Conservation (phyloP, 2,329 filamentous ascomycete species). For the Cytospora leucostoma region DNA sequence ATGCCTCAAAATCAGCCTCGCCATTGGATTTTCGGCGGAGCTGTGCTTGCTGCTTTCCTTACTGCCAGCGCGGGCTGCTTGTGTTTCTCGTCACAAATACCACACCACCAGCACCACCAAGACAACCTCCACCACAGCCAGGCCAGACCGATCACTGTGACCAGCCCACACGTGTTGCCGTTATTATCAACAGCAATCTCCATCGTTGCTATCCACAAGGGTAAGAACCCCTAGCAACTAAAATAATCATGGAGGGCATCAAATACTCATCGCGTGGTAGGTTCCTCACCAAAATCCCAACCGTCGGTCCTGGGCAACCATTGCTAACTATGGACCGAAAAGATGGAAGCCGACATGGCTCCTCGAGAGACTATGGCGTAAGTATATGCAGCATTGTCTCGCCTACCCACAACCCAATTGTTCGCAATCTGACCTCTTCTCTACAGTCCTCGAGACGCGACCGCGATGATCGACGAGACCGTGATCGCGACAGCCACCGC, state of each 20-base stretch:
- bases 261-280: slow-evolving; percentile 77
- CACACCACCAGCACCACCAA: background rate
- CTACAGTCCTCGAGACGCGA: slow-evolving; percentile 36
- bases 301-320: slow-evolving; percentile 29
- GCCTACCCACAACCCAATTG: background rate
- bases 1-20: slow-evolving; percentile 45
- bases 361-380: slow-evolving; percentile 57
- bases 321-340: slow-evolving; percentile 32
- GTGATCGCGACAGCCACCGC: slow-evolving; percentile 46
- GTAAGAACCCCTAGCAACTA: background rate
- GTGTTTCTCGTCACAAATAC: slow-evolving; percentile 3
- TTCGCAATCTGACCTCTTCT: slow-evolving; percentile 16
- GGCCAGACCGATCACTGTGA: background rate
- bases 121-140: slow-evolving; percentile 3
- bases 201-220: slow-evolving; percentile 13
- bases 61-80: slow-evolving; percentile 10
- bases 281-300: slow-evolving; percentile 31
- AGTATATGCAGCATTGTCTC: slow-evolving; percentile 31
- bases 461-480: slow-evolving; percentile 39
- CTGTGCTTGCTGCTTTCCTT: slow-evolving; percentile 7
- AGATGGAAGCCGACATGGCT: slow-evolving; percentile 54
- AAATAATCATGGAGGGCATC: slow-evolving; percentile 76
- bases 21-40: slow-evolving; percentile 13
- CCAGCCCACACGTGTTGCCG: slow-evolving; percentile 1
- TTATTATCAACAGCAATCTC: slow-evolving; percentile 16